Base-by-base conservation (phyloP, 176 grass and related monocot genomes). In the Chloris gayana region DNA sequence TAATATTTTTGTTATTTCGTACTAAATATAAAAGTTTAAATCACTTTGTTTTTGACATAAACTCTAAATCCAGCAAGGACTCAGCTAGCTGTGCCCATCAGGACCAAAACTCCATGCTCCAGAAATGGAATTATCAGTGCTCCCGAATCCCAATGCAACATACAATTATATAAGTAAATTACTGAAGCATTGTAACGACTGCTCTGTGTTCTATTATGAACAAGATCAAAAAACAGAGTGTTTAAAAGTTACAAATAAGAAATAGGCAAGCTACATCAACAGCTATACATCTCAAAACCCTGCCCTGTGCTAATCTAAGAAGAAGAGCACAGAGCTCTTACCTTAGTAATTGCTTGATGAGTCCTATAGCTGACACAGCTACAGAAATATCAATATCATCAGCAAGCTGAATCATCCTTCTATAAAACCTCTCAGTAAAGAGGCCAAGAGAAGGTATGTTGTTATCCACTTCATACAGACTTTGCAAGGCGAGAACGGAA, bases 311-410 rank as follows among this genome's bases (percentile, higher is more conserved):
- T 5, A 1, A 68, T 14, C n/a, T 59, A 58, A 74, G 26, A 60
- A 35, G 33, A 64, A n/a, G 64, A 22, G n/a, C 47, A 83, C 74
- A 79, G 77, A 4, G 44, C 27, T 29, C 27, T 66, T 66, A 95
- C 96, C 96, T 94, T 44, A 98, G 71, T 78, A 98, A 84, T 77
- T 93, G 90, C 69, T 98, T 98, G 80, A 98, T 81, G 24, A 98
- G 88, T 56, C 96, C 96, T 85, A 98, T 98, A 76, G 96, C 92
- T 83, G 96, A 91, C 46, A 98, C 96, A 49, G 96, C 90, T 78
- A 98, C 96, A 75, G 92, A 89, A 88, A 98, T 93, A 87, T 98
- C 95, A 57, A 98, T 87, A 65, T 98, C 95, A 86, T 98, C 95
- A 78, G 95, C 95, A 90, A 98, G 92, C 75, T 98, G 85, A 78